Evolutionary conservation across 2,329 filamentous ascomycete species (phyloP), one percentile per base, ranked within the genome.

Genomic region (Nannizzia gypsea): DNA sequence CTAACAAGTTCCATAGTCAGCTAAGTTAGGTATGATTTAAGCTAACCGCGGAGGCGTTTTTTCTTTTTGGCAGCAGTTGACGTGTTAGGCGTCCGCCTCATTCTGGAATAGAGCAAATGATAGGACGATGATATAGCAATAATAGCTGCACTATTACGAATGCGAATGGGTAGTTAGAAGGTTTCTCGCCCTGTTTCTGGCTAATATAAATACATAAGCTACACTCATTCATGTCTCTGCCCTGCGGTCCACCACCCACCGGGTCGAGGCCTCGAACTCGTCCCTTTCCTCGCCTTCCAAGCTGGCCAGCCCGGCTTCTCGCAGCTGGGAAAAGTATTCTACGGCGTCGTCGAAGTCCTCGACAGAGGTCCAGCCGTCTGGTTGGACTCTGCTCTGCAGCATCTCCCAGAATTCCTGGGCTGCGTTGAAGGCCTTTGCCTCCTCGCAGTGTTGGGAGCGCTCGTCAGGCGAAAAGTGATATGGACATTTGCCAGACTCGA

Each of bases 371-470:
- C 59, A 62, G 15, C 63, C 61, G 28, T 55, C 59, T 26, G 58
- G 20, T 1, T 46, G 17, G 5, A 63, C 58, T 9, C 2, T 46
- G n/a, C 48, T 59, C 13, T 60, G 24, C 9, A 64, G 20, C 13
- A 24, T 13, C 13, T 64, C 61, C 63, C 61, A 64, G 42, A 64
- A 63, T 17, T 63, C 63, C 38, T 60, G 57, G 15, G 42, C 8
- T 3, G 56, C 50, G 15, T 62, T 63, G 34, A 44, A 64, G 6
- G 46, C 61, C 9, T 60, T 56, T 11, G 48, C 52, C 17, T 62
- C 61, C 22, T 64, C 26, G n/a, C 11, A 20, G 28, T 63, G 61
- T n/a, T 59, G 11, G 1, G 52, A n/a, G 13, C 60, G 50, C 11
- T 63, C 58, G 4, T 63, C 58, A 5, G 46, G 28, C 17, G 61